Percentiles rank a stretch among this genome's conserved stretches.
phyloP scores from a whole-genome alignment of 306 rosid species.

The Aeschynomene evenia region DNA sequence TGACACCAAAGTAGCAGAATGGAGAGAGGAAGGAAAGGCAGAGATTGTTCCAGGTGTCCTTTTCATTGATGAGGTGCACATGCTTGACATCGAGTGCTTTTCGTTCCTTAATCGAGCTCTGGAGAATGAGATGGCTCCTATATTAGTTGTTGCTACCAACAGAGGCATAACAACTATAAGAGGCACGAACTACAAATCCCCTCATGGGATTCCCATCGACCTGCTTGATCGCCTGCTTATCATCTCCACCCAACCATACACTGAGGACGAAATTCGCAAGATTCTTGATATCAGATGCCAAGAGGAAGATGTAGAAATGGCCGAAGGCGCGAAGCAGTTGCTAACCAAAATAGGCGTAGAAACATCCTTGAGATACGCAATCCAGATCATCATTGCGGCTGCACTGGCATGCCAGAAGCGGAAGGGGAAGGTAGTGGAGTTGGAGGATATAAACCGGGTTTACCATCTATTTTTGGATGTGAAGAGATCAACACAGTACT shows the following conservation, averaged over 20 bases:
- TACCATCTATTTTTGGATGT: constrained; percentile 94
- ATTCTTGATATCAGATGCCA: constrained; percentile 87
- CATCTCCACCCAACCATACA: constrained; percentile 85
- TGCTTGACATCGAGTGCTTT: constrained; percentile 98
- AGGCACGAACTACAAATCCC: constrained; percentile 93
- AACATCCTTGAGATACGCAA: constrained; percentile 91
- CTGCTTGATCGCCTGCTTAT: constrained; percentile 93
- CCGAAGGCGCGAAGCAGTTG: constrained; percentile 75
- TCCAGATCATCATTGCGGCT: constrained; percentile 85
- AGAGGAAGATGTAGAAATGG: constrained; percentile 96
- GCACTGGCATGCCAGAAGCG: constrained; percentile 85
- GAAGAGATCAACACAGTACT: constrained; percentile 91
- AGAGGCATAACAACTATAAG: constrained; percentile 92
- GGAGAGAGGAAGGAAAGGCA: constrained; percentile 99
- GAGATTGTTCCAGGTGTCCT: constrained; percentile 97
- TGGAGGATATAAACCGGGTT: constrained; percentile 88
- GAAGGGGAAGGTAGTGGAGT: constrained; percentile 80
- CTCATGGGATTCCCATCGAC: constrained; percentile 93
- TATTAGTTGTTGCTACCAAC: constrained; percentile 91
- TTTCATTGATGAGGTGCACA: constrained; percentile 95
- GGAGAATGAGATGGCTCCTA: constrained; percentile 98
- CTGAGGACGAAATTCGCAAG: constrained; percentile 74
- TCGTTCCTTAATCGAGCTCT: constrained; percentile 90
- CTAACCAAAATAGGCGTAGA: constrained; percentile 92
- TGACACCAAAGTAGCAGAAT: constrained; percentile 98